These are phyloP conservation scores for Boletus pseudo-olivaceus DNA, from an alignment of 768 basidiomycete species.

Conservation along the genomic window DNA sequence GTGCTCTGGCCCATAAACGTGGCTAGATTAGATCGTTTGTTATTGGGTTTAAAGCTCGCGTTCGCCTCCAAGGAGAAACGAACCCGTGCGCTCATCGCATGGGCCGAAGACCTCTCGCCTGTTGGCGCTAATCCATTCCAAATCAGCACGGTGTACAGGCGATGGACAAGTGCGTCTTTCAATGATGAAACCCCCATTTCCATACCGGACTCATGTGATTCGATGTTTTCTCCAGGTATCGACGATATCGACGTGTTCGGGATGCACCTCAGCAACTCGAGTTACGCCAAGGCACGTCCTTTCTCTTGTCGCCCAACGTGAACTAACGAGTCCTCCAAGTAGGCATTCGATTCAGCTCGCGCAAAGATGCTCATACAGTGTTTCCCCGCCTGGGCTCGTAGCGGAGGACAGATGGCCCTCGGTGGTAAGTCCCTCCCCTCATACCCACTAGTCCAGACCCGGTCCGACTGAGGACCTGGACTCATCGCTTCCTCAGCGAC, in stretches of 20 bases:
- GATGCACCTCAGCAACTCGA: slow-evolving; percentile 80
- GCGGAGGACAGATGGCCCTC: slow-evolving; percentile 61
- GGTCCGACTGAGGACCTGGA: not conserved
- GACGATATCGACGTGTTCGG: slow-evolving; percentile 66
- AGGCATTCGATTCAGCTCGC: slow-evolving; percentile 46
- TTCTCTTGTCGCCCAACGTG: fast-evolving
- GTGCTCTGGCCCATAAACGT: slow-evolving; percentile 48
- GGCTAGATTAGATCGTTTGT: slow-evolving; percentile 32
- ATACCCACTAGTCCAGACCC: too few species aligned
- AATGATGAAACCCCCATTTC: not conserved
- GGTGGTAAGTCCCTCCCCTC: slow-evolving; percentile 29
- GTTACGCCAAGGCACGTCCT: slow-evolving; percentile 62
- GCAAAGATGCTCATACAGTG: slow-evolving; percentile 45
- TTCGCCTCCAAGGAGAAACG: slow-evolving; percentile 36
- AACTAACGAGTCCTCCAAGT: slow-evolving; percentile 5
- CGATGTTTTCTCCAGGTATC: slow-evolving; percentile 39
- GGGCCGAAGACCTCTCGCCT: slow-evolving; percentile 47
- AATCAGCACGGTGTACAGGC: slow-evolving; percentile 36
- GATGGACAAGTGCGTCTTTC: slow-evolving; percentile 51
- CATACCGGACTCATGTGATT: not conserved
- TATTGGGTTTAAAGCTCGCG: slow-evolving; percentile 34
- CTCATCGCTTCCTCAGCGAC: slow-evolving; percentile 40
- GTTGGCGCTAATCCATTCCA: slow-evolving; percentile 59
- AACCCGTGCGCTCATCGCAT: slow-evolving; percentile 36
- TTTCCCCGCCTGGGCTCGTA: slow-evolving; percentile 56